Evolutionary conservation across 805 yeast species (phyloP), one percentile per base, ranked within the genome.

Genomic region (Kodamaea neixiangensis): DNA sequence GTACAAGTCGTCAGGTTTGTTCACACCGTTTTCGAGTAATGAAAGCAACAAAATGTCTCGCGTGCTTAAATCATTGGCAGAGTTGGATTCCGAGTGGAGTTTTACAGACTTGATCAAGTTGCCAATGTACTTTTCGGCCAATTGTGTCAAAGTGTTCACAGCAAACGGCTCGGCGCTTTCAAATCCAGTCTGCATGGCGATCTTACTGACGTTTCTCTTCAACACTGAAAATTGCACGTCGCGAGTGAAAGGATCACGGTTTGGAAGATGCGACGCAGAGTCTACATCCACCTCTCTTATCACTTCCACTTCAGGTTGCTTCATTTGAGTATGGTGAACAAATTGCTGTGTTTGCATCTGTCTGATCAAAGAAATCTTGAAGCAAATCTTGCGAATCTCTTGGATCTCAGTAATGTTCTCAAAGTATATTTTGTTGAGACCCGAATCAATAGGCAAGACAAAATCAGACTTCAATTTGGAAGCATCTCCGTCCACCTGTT

Each of bases 181-280:
- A 71, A 89, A 94, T 0, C 99, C 99, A 40, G 86, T 84, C 38
- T 89, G 86, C 98, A 94, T 93, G 1, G 89, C 82, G 15, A 94
- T 71, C 54, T 90, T 89, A 15, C 92, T 80, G 0, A 89, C 81
- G 38, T 86, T 80, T 58, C 87, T 82, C 56, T 82, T 77, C 71
- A 94, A 69, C 0, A 88, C 82, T 1, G 82, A 75, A 58, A 78
- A 81, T 7, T 91, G 86, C 11, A 90, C 75, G 2, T 78, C 81
- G n/a, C 75, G 76, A 50, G 78, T 78, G 61, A 76, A 72, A 9
- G 74, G 66, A 54, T 90, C 94, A 55, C 86, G 89, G 21, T 86
- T 87, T 0, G 76, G 72, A 21, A 92, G 72, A 55, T 87, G 83
- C 1, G 97, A 88, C 17, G 88, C 78, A 1, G 92, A 84, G 59